Percentiles rank a stretch among this genome's conserved stretches.
Conservation (phyloP, 768 basidiomycete genomes). For the Phlegmacium glaucopus region DNA sequence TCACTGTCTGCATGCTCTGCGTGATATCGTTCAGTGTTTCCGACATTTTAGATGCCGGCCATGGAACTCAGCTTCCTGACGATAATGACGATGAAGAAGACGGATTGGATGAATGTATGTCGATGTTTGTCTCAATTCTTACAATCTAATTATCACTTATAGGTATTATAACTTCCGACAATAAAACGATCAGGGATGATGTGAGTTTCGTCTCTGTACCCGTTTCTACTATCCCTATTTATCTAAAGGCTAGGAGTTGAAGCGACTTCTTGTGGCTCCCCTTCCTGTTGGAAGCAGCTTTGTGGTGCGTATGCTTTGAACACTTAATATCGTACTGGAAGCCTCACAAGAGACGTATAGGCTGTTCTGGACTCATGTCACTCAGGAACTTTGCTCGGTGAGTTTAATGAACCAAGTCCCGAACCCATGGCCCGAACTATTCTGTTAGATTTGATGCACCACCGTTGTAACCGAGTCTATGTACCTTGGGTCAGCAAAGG, state of each 20-base stretch:
- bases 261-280: conserved; percentile 27
- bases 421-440: neutral
- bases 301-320: conserved; percentile 23
- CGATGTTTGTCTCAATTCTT: neutral
- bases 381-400: conserved; percentile 38
- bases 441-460: conserved; percentile 38
- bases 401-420: neutral
- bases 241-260: conserved; percentile 21
- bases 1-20: neutral
- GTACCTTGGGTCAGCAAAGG: conserved; percentile 47
- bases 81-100: conserved; percentile 45
- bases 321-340: conserved; percentile 1
- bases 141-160: neutral
- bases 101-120: conserved; percentile 50
- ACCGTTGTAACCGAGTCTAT: conserved; percentile 41
- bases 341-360: conserved; percentile 5
- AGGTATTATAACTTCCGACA: conserved; percentile 41
- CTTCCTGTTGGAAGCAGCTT: conserved; percentile 36
- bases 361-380: conserved; percentile 39
- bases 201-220: conserved; percentile 17
- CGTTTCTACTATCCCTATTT: conserved; percentile 14
- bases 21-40: neutral
- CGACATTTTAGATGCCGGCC: conserved; percentile 40
- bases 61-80: conserved; percentile 43
- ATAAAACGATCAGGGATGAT: conserved; percentile 34